A percentile compares a stretch with the other conserved stretches of the same genome.
Conservation (phyloP, 2,329 filamentous ascomycete species). For the Biscogniauxia mediterranea region DNA sequence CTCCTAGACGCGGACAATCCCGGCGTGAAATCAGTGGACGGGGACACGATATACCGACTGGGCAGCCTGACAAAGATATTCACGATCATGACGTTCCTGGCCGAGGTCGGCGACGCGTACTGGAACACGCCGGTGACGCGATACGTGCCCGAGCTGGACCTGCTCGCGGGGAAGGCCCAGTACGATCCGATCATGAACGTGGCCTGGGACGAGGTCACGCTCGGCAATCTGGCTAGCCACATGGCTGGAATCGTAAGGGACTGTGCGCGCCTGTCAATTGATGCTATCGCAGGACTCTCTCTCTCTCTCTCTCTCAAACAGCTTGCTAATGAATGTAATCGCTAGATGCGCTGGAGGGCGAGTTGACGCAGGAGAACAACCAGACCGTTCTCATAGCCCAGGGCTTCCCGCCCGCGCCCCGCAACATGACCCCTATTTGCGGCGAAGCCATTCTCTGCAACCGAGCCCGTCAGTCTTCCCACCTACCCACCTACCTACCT, state of each 20-base stretch:
- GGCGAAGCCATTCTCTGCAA: conserved; percentile 23
- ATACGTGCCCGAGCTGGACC: conserved; percentile 28
- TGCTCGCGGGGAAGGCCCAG: conserved; percentile 20
- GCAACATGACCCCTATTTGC: conserved; percentile 20
- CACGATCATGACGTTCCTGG: conserved; percentile 31
- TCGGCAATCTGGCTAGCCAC: conserved; percentile 32
- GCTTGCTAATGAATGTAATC: background rate
- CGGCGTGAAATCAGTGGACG: conserved; percentile 24
- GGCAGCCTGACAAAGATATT: conserved; percentile 34
- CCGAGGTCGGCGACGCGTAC: conserved; percentile 27
- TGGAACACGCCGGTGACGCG: conserved; percentile 31
- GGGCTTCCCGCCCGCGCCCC: conserved; percentile 27
- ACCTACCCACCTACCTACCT: background rate
- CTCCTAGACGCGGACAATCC: conserved; percentile 16
- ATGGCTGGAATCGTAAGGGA: conserved; percentile 31
- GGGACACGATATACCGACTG: conserved; percentile 30
- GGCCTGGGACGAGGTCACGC: conserved; percentile 26
- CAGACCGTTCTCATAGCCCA: conserved; percentile 22
- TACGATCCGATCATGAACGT: conserved; percentile 25
- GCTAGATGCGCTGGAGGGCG: conserved; percentile 25
- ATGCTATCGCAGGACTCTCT: background rate
- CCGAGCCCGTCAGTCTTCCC: conserved; percentile 19
- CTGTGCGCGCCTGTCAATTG: conserved; percentile 23
- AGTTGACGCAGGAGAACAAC: conserved; percentile 29
- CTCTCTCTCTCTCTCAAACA: conserved; percentile 5